Conservation (phyloP, 2,329 filamentous ascomycete genomes). For the Clonostachys chloroleuca region DNA sequence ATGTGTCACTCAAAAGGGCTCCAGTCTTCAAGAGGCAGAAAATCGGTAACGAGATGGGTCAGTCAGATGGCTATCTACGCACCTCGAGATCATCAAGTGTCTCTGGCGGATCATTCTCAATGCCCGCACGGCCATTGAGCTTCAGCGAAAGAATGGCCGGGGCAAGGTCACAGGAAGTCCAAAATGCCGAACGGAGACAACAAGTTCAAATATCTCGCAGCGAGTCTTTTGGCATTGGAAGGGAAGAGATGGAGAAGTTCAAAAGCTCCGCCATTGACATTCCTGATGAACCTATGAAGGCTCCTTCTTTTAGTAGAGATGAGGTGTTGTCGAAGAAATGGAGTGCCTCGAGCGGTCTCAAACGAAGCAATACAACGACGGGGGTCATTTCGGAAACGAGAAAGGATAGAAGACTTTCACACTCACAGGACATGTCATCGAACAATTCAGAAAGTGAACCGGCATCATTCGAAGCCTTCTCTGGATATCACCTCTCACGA, state of each 20-base stretch:
- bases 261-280: slow-evolving; percentile 54
- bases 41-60: neutral
- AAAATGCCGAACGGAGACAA: slow-evolving; percentile 43
- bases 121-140: slow-evolving; percentile 37
- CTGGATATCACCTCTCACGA: slow-evolving; percentile 76
- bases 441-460: slow-evolving; percentile 13
- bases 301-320: slow-evolving; percentile 56
- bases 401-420: slow-evolving; percentile 1
- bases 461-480: slow-evolving; percentile 78
- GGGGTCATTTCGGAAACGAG: slow-evolving; percentile 9
- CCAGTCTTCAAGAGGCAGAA: slow-evolving; percentile 18
- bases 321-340: slow-evolving; percentile 44
- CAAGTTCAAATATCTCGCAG: slow-evolving; percentile 49
- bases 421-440: slow-evolving; percentile 1
- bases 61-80: slow-evolving; percentile 6
- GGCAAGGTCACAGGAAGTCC: slow-evolving; percentile 52
- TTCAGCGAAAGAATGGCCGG: slow-evolving; percentile 87
- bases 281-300: slow-evolving; percentile 38
- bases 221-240: slow-evolving; percentile 51
- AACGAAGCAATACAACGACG: slow-evolving; percentile 38
- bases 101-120: neutral
- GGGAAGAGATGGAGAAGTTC: slow-evolving; percentile 55
- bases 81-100: slow-evolving; percentile 3
- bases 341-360: slow-evolving; percentile 17
- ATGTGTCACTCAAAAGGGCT: slow-evolving; percentile 79